A percentile compares a stretch with the other conserved stretches of the same genome.
These are phyloP conservation scores for Penicillium sp. DNA, from an alignment of 2,329 filamentous ascomycete species.

Conservation along the genomic window DNA sequence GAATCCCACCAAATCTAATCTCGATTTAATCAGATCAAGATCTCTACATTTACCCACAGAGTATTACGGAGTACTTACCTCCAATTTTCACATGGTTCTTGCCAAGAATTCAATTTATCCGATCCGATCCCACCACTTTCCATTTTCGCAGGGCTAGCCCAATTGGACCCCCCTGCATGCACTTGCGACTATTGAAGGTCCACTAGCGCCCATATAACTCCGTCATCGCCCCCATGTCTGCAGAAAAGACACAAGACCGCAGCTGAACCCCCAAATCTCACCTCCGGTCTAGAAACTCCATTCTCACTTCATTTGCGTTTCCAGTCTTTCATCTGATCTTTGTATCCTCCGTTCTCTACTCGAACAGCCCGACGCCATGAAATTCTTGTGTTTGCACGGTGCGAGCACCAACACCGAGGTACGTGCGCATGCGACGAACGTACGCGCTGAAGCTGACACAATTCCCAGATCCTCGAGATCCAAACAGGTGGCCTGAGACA, in stretches of 20 bases:
- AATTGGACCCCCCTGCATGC: not conserved
- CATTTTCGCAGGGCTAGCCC: not conserved
- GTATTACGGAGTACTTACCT: not conserved
- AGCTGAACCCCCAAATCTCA: not conserved
- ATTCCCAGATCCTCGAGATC: constrained; percentile 34
- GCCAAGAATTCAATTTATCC: not conserved
- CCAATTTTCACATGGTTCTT: not conserved
- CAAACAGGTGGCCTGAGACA: constrained; percentile 34
- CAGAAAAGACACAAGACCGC: not conserved
- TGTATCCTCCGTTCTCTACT: not conserved
- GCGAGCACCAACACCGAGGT: constrained; percentile 34
- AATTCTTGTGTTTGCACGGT: constrained; percentile 36
- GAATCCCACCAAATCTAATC: not conserved
- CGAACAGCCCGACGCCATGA: constrained; percentile 22
- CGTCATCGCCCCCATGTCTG: not conserved
- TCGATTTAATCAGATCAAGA: not conserved
- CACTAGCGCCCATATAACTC: not conserved
- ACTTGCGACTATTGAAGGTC: not conserved
- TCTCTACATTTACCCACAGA: not conserved
- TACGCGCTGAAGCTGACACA: not conserved
- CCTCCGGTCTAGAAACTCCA: not conserved
- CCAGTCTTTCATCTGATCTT: not conserved
- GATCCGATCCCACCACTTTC: not conserved
- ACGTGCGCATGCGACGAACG: constrained; percentile 1
- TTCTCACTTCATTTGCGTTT: not conserved